A percentile compares a stretch with the other conserved stretches of the same genome.
These are phyloP conservation scores for Mycena latifolia DNA, from an alignment of 768 basidiomycete genomes.

Conservation along the genomic window DNA sequence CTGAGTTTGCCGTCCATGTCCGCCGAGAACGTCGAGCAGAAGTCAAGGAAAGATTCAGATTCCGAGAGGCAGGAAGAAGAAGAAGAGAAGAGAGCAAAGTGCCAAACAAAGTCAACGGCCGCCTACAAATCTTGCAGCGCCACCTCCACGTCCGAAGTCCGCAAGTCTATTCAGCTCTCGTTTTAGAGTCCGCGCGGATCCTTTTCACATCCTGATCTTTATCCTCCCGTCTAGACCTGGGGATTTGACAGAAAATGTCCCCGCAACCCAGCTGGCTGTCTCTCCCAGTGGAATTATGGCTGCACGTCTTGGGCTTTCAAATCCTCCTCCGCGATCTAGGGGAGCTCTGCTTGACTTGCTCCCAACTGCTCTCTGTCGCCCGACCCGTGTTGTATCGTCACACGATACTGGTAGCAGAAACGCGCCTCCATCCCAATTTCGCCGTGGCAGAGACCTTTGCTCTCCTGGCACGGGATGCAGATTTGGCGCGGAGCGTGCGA, in stretches of 20 bases:
- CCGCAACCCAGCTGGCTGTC: constrained; percentile 14
- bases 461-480: constrained; percentile 21
- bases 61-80: too few relatives aligned
- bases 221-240: too few relatives aligned
- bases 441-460: constrained; percentile 11
- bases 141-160: too few relatives aligned
- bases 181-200: too few relatives aligned
- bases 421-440: background rate
- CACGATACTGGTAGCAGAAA: constrained; percentile 13
- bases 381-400: constrained; percentile 17
- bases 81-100: too few relatives aligned
- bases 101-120: too few relatives aligned
- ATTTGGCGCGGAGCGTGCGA: constrained; percentile 20
- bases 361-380: constrained; percentile 12
- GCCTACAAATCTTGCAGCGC: too few relatives aligned
- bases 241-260: too few relatives aligned
- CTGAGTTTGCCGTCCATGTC: background rate
- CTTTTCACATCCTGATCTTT: too few relatives aligned
- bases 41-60: too few relatives aligned
- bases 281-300: constrained; percentile 30
- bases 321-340: constrained; percentile 8
- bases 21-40: background rate
- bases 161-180: too few relatives aligned
- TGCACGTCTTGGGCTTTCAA: constrained; percentile 7
- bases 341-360: constrained; percentile 22